Evolutionary conservation across 306 rosid species (phyloP), one percentile per base, ranked within the genome.

Genomic region (Quercus cerris): DNA sequence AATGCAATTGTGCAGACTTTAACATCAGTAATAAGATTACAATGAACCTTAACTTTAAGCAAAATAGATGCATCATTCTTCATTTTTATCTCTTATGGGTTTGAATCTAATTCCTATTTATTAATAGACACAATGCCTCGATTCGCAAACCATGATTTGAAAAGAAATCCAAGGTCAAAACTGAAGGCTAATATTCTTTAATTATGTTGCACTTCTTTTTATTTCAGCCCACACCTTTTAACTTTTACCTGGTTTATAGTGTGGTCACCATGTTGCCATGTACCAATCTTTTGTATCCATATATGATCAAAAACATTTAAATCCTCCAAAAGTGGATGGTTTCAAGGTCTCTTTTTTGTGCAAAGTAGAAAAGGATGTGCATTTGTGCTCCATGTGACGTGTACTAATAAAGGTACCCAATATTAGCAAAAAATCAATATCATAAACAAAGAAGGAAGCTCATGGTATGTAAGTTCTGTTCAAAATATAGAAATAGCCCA

Each of bases 371-470:
- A 89, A 79, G 9, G 84, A 89, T 75, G 84, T 80, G 90, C 86
- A 81, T 81, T 86, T 84, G 84, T 81, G 80, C 87, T 83, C 86
- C 90, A 86, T 77, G 87, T 85, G 90, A 86, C 83, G 81, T 77
- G 86, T 81, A 78, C 80, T 81, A 78, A 78, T 77, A 81, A 67
- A 83, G 30, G 71, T 63, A 82, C 64, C 82, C 80, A 77, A 80
- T 68, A 70, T 78, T 81, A 46, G 82, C 70, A 79, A 77, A 75
- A 92, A 91, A 77, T 76, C 82, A 86, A 88, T 69, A 49, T 70
- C 51, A 58, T 54, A 62, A 83, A 74, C 75, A 78, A 82, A 83
- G 73, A 87, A 87, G 76, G 76, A 84, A 85, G 87, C 80, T 85
- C 75, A 82, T 85, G 89, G 81, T 46, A 55, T 75, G 87, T 83